Conservation (phyloP, 495 filamentous ascomycete genomes). For the Neurospora intermedia region DNA sequence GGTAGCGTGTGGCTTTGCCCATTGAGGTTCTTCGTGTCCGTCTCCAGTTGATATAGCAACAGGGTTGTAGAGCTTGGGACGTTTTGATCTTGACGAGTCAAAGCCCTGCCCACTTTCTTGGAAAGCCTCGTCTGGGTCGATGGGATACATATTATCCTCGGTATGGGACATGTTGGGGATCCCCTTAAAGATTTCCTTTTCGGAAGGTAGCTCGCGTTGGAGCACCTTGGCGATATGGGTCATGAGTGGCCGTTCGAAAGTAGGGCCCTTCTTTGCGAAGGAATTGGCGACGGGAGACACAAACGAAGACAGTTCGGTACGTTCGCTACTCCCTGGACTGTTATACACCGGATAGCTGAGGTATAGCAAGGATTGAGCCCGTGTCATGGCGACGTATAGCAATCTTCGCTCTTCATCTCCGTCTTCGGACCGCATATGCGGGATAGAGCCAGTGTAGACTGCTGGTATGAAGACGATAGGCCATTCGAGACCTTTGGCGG, state of each 20-base stretch:
- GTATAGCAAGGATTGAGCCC: conserved; percentile 85
- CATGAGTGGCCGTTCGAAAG: conserved; percentile 33
- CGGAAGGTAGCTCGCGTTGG: conserved; percentile 26
- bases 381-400: conserved; percentile 96
- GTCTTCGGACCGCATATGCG: conserved; percentile 88
- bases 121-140: conserved; percentile 19
- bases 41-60: conserved; percentile 9
- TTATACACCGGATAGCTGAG: conserved; percentile 61
- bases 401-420: conserved; percentile 80
- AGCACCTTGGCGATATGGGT: conserved; percentile 30
- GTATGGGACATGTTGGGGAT: conserved; percentile 29
- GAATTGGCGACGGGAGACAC: conserved; percentile 21
- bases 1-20: conserved; percentile 25
- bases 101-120: background rate
- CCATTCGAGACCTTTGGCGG: conserved; percentile 96
- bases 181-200: conserved; percentile 27
- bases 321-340: conserved; percentile 20
- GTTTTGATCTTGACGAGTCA: conserved; percentile 13
- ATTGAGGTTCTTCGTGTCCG: conserved; percentile 20
- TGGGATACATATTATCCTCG: conserved; percentile 32
- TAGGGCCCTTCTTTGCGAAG: conserved; percentile 34
- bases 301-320: conserved; percentile 31
- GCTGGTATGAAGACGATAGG: conserved; percentile 92
- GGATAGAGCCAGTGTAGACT: conserved; percentile 84
- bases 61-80: conserved; percentile 17